Conservation (phyloP, 2,329 filamentous ascomycete genomes). For the Didymella pinodella region DNA sequence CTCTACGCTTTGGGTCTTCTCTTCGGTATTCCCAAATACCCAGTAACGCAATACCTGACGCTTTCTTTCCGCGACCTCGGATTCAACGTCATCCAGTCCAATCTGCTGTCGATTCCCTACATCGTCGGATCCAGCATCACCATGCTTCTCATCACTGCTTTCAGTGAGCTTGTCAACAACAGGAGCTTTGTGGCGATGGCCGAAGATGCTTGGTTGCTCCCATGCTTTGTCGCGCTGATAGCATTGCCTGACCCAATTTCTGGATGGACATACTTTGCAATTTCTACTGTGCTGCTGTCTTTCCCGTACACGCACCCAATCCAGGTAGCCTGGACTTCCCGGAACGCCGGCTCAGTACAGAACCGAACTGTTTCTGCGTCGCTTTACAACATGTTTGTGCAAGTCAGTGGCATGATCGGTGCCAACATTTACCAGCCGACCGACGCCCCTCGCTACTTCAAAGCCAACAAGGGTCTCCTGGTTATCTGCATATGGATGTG, state of each 20-base stretch:
- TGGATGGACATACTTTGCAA: conserved; percentile 57
- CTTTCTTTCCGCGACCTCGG: conserved; percentile 64
- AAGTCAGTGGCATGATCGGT: conserved; percentile 28
- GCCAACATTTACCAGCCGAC: conserved; percentile 23
- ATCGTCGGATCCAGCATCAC: conserved; percentile 22
- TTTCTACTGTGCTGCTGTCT: conserved; percentile 55
- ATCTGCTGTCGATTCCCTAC: conserved; percentile 65
- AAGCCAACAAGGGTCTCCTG: conserved; percentile 38
- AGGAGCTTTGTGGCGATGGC: conserved; percentile 22
- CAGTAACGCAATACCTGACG: conserved; percentile 15
- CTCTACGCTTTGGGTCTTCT: conserved; percentile 31
- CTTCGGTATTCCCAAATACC: conserved; percentile 22
- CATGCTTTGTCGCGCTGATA: neutral
- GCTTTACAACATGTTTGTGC: conserved; percentile 59
- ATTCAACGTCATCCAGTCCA: conserved; percentile 68
- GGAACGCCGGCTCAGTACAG: conserved; percentile 19
- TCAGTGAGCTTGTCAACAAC: conserved; percentile 24
- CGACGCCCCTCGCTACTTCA: conserved; percentile 22
- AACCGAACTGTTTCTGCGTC: conserved; percentile 18
- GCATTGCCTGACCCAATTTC: conserved; percentile 35
- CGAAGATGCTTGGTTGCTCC: conserved; percentile 22
- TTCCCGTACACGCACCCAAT: conserved; percentile 45
- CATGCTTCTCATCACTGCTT: conserved; percentile 24
- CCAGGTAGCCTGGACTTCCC: conserved; percentile 17
- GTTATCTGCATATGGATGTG: conserved; percentile 39